Evolutionary conservation across 768 basidiomycete genomes (phyloP), one percentile per base, ranked within the genome.

Genomic region (Astraeus odoratus): DNA sequence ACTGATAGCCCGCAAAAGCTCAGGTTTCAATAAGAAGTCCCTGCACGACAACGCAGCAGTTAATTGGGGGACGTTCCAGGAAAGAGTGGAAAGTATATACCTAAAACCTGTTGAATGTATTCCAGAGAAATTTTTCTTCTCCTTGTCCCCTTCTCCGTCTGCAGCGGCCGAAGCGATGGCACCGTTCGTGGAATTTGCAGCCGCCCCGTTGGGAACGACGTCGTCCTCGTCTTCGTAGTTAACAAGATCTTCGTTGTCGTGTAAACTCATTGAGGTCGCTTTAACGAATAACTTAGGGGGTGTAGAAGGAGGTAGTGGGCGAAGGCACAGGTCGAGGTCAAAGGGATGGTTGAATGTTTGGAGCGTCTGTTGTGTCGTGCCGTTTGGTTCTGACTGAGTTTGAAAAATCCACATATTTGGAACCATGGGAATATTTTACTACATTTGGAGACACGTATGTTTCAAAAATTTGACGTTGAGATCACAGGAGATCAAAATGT

Each of bases 51-150:
- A 46, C 51, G 39, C 15, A 43, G 34, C 25, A 9, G 47, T 61
- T 15, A 59, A 45, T n/a, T 5, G 9, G 2, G 3, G 12, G 22
- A 1, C 22, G 13, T 4, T 4, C 3, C 24, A 9, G 25, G 31
- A 38, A 55, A 57, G 57, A 50, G 42, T 4, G 12, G 5, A 36
- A 38, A 62, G n/a, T n/a, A n/a, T 80, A 46, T 46, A 94, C 94
- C 96, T 81, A 72, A 99, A 99, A 47, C 96, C 96, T 51, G 96
- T 99, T n/a, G 94, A 94, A 74, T 99, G 96, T 59, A 99, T 97
- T 24, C 96, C 96, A 49, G 96, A 95, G 61, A 95, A 97, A 66
- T 95, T 96, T 80, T 94, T 95, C 77, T 92, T 91, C 57, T 89
- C 87, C 67, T 87, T 90, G 51, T 77, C 81, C 49, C 70, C 80